A percentile compares a stretch with the other conserved stretches of the same genome.
Conservation (phyloP, 2,329 filamentous ascomycete genomes). For the Fusarium succisae region DNA sequence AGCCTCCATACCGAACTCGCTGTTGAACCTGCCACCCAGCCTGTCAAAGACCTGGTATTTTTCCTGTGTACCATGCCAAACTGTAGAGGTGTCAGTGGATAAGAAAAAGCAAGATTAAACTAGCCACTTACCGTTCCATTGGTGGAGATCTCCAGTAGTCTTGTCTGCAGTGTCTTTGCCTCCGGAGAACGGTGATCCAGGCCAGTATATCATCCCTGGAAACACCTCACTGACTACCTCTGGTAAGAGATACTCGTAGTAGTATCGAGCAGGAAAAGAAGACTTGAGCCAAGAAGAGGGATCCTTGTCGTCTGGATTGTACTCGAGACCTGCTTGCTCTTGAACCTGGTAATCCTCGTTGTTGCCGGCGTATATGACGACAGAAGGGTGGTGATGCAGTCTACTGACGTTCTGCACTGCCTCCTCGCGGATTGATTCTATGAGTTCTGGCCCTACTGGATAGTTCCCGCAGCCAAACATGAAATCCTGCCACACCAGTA, state of each 20-base stretch:
- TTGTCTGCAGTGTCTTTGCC: not conserved
- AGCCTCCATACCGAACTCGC: conserved; percentile 2
- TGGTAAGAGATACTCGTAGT: not conserved
- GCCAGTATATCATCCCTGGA: not conserved
- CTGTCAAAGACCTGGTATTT: conserved; percentile 6
- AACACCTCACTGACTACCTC: not conserved
- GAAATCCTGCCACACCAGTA: not conserved
- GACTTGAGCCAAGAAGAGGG: not conserved
- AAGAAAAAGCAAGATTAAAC: not conserved
- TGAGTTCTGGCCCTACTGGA: not conserved
- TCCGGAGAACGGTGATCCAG: not conserved
- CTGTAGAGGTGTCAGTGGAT: not conserved
- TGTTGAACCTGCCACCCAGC: conserved; percentile 1
- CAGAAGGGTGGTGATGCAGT: not conserved
- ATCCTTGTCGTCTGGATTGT: not conserved
- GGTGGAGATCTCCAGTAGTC: not conserved
- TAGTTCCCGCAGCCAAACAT: conserved; percentile 4
- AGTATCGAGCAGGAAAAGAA: not conserved
- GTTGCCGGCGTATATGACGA: not conserved
- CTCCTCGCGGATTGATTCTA: not conserved
- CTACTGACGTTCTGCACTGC: not conserved
- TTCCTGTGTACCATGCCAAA: conserved; percentile 1
- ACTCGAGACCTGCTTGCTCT: not conserved
- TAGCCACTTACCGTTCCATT: not conserved
- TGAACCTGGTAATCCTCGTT: conserved; percentile 7